Percentiles rank a stretch among this genome's conserved stretches.
phyloP scores from a whole-genome alignment of 2,329 filamentous ascomycete genomes.

The Penicillium sp. region DNA sequence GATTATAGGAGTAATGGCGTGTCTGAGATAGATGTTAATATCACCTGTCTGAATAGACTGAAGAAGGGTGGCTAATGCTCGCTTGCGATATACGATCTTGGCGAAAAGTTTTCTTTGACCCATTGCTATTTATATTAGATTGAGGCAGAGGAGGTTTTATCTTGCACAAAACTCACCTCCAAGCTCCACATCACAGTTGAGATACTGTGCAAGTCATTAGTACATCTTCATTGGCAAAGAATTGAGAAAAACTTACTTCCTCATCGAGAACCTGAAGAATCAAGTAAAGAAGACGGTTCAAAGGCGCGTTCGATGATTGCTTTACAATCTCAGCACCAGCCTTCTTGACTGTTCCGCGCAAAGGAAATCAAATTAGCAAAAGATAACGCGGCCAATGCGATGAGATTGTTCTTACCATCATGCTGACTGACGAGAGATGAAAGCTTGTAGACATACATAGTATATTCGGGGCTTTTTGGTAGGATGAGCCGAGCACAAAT shows the following conservation, averaged over 20 bases:
- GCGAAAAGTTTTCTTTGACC: constrained; percentile 37
- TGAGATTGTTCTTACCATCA: constrained; percentile 62
- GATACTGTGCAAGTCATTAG: constrained; percentile 57
- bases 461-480: constrained; percentile 73
- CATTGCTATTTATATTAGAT: no score
- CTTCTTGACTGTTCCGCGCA: constrained; percentile 63
- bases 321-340: constrained; percentile 95
- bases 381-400: not conserved
- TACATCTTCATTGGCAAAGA: not conserved
- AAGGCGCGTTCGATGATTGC: constrained; percentile 75
- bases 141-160: no score
- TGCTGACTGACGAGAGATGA: constrained; percentile 64
- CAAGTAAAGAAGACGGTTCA: constrained; percentile 79
- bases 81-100: constrained; percentile 78
- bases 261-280: constrained; percentile 70
- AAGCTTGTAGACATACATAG: constrained; percentile 86
- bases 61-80: not conserved
- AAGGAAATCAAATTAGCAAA: not conserved
- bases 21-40: constrained; percentile 44
- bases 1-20: constrained; percentile 85
- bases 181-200: constrained; percentile 86
- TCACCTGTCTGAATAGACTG: constrained; percentile 12
- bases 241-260: not conserved
- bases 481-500: constrained; percentile 83
- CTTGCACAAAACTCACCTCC: constrained; percentile 57